Conservation (phyloP, 805 yeast species). For the Hanseniaspora lachancei region DNA sequence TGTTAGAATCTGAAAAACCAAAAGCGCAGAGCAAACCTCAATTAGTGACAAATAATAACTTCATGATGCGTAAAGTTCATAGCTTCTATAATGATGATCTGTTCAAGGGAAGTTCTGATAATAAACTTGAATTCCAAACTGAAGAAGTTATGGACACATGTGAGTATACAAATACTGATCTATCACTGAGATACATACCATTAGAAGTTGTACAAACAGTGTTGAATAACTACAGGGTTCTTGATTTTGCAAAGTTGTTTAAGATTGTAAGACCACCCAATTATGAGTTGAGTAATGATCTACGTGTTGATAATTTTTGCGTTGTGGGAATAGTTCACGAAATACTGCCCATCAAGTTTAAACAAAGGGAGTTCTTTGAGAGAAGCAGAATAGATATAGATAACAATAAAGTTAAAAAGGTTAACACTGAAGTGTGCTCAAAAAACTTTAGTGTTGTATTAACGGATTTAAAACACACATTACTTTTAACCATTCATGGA, state of each 20-base stretch:
- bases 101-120: conserved; percentile 12
- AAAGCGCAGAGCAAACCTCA: neutral
- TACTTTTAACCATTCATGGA: conserved; percentile 2
- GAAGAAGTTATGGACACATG: conserved; percentile 34
- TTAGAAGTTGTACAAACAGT: conserved; percentile 26
- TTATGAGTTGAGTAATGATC: conserved; percentile 43
- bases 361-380: neutral
- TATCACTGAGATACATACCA: conserved; percentile 38
- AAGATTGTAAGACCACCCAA: conserved; percentile 59
- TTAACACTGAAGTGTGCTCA: neutral
- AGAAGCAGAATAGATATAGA: neutral
- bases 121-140: conserved; percentile 21
- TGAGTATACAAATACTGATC: conserved; percentile 31
- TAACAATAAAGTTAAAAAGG: neutral
- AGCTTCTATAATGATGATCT: conserved; percentile 25
- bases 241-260: conserved; percentile 45
- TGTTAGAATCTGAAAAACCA: neutral
- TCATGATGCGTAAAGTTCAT: conserved; percentile 29
- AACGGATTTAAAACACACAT: neutral
- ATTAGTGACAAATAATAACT: conserved; percentile 16
- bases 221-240: conserved; percentile 38
- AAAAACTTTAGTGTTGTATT: conserved; percentile 1
- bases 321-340: conserved; percentile 10
- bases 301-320: neutral
- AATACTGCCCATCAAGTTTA: conserved; percentile 1